These are phyloP conservation scores for Ramicandelaber brevisporus DNA, from an alignment of 192 early-diverging fungal species.

Conservation along the genomic window DNA sequence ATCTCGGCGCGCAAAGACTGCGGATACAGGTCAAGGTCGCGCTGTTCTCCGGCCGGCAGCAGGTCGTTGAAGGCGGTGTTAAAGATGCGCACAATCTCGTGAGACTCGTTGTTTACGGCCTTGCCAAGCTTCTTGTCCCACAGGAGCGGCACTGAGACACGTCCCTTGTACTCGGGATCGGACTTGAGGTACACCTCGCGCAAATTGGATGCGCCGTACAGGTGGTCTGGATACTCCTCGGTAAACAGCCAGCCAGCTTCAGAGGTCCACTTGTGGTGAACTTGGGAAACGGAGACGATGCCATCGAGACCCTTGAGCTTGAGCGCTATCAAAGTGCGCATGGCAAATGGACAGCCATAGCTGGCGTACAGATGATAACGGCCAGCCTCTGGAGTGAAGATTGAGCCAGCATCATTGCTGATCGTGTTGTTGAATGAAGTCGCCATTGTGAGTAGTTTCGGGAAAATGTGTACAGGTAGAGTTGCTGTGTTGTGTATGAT, in stretches of 20 bases:
- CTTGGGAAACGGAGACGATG: conserved; percentile 40
- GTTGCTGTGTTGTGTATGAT: too few relatives aligned
- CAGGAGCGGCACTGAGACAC: conserved; percentile 64
- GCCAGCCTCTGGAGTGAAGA: conserved; percentile 10
- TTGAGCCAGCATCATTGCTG: conserved; percentile 2
- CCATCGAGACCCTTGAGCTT: conserved; percentile 48
- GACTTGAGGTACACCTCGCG: conserved; percentile 62
- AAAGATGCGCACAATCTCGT: conserved; percentile 65
- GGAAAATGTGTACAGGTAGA: too few relatives aligned
- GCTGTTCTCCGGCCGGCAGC: conserved; percentile 13
- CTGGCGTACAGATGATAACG: conserved; percentile 21
- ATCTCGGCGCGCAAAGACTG: conserved; percentile 29
- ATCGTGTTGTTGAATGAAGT: too few relatives aligned
- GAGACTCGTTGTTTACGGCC: conserved; percentile 66
- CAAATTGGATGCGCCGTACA: conserved; percentile 30
- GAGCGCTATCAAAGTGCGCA: conserved; percentile 44
- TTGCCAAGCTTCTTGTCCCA: conserved; percentile 63
- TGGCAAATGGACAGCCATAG: conserved; percentile 28
- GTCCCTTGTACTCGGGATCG: conserved; percentile 20
- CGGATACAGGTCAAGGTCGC: conserved; percentile 43
- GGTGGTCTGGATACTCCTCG: conserved; percentile 26
- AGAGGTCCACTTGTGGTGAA: conserved; percentile 37
- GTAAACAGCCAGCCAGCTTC: conserved; percentile 43
- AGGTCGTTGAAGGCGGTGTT: conserved; percentile 50
- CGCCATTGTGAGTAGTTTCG: too few relatives aligned